Base-by-base conservation (phyloP, 2,329 filamentous ascomycete genomes). In the Microthyrium microscopicum region DNA sequence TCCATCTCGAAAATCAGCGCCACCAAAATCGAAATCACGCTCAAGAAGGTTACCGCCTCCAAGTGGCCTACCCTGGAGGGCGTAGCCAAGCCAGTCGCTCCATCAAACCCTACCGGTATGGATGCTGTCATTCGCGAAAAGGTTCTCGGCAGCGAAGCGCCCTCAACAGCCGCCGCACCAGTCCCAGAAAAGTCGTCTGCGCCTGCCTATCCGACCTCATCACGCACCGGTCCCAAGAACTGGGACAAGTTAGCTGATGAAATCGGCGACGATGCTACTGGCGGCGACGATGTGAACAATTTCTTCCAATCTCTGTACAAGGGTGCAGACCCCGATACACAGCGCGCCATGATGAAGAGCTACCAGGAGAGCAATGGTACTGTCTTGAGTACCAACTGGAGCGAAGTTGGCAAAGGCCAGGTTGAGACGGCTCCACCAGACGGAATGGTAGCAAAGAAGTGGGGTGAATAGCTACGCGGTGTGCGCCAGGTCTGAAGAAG, bases 291-390 rank as follows among this genome's bases (percentile, higher is more conserved):
- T 19, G 73, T 84, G 6, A 78, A 91, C 45, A 51, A 55, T 8
- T 95, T 94, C 58, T 98, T 98, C 64, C 89, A 91, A 64, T 75
- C 78, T 47, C 62, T 98, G 2, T 95, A 87, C 58, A 73, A 77
- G 41, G 64, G 62, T 22, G 74, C 82, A 0, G 73, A 77, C 31
- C 71, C 76, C 0, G 87, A 98, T 45, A 81, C 82, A 38, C 73
- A 74, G 49, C 73, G 84, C 2, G 89, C 89, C 6, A 98, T 98
- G 89, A 82, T 91, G 73, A 98, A 98, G 70, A 92, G 82, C 50
- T 95, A 82, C 48, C 66, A 73, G 11, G 87, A 98, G 63, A 94
- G 85, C 54, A 89, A 91, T 44, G 89, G 89, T 4, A 98, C 89
- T 0, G 70, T 80, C 3, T 60, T 98, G 31, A 94, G 83, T 54